Conservation (phyloP, 1,284 basidiomycete genomes). For the Sporisorium reilianum region DNA sequence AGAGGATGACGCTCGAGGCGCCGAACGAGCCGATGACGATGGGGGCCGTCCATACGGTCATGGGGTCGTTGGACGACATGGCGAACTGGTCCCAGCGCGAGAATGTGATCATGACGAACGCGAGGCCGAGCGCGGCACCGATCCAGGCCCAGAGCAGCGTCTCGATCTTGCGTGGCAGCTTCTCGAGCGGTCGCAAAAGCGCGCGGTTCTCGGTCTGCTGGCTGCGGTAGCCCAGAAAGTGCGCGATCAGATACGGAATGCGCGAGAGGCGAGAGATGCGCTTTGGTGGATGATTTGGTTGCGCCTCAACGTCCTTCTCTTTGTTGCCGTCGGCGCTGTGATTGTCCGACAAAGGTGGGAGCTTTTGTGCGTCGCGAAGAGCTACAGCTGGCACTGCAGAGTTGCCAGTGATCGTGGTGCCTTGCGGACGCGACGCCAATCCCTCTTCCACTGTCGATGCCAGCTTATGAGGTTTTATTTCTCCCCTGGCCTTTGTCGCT, state of each 20-base stretch:
- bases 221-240: slow-evolving; percentile 48
- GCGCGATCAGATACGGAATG: slow-evolving; percentile 44
- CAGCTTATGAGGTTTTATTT: slow-evolving; percentile 8
- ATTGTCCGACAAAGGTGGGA: neutral
- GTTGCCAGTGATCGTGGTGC: slow-evolving; percentile 17
- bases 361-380: neutral
- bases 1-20: slow-evolving; percentile 55
- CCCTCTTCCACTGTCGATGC: slow-evolving; percentile 22
- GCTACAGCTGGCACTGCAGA: slow-evolving; percentile 10
- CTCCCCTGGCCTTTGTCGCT: neutral
- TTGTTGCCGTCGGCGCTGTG: slow-evolving; percentile 3
- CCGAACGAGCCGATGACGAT: slow-evolving; percentile 58
- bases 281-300: slow-evolving; percentile 17
- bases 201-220: slow-evolving; percentile 28
- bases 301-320: slow-evolving; percentile 36
- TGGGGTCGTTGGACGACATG: slow-evolving; percentile 40
- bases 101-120: slow-evolving; percentile 53
- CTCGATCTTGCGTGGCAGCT: slow-evolving; percentile 48
- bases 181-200: slow-evolving; percentile 36
- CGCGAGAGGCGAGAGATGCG: slow-evolving; percentile 41
- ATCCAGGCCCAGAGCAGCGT: slow-evolving; percentile 54
- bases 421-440: slow-evolving; percentile 8
- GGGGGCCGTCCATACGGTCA: slow-evolving; percentile 47
- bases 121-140: slow-evolving; percentile 47
- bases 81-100: slow-evolving; percentile 46